phyloP scores from a whole-genome alignment of 1,284 basidiomycete genomes.

The Sporisorium exsertum region DNA sequence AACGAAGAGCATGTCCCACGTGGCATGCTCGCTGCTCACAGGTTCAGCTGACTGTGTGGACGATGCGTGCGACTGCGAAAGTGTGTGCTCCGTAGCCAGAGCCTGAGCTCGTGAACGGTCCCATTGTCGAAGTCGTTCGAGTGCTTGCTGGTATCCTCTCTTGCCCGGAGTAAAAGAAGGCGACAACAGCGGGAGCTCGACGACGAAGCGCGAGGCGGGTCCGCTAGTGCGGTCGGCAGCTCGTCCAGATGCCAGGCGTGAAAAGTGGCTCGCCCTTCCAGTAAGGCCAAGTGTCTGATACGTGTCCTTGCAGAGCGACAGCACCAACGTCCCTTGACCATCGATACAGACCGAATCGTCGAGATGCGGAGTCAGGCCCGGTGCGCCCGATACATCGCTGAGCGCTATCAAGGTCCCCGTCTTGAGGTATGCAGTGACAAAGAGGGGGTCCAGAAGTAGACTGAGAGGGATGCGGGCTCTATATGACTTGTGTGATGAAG shows the following conservation, averaged over 20 bases:
- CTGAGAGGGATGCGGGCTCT: slow-evolving; percentile 51
- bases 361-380: slow-evolving; percentile 37
- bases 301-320: slow-evolving; percentile 64
- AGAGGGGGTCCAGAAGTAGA: slow-evolving; percentile 62
- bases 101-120: slow-evolving; percentile 39
- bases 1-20: slow-evolving; percentile 51
- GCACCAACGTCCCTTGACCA: slow-evolving; percentile 62
- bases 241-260: slow-evolving; percentile 56
- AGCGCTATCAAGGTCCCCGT: slow-evolving; percentile 57
- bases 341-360: slow-evolving; percentile 63
- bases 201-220: slow-evolving; percentile 55
- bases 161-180: slow-evolving; percentile 64
- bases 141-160: slow-evolving; percentile 60
- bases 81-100: slow-evolving; percentile 8
- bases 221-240: slow-evolving; percentile 63
- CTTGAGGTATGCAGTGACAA: slow-evolving; percentile 58
- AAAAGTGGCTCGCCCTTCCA: slow-evolving; percentile 60
- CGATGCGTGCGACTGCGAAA: slow-evolving; percentile 29
- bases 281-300: slow-evolving; percentile 65
- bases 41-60: background rate
- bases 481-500: slow-evolving; percentile 28
- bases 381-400: slow-evolving; percentile 23
- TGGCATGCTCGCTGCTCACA: slow-evolving; percentile 34
- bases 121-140: slow-evolving; percentile 52
- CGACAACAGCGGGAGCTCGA: slow-evolving; percentile 56